Conservation (phyloP, 768 basidiomycete species). For the Suillus placidus region DNA sequence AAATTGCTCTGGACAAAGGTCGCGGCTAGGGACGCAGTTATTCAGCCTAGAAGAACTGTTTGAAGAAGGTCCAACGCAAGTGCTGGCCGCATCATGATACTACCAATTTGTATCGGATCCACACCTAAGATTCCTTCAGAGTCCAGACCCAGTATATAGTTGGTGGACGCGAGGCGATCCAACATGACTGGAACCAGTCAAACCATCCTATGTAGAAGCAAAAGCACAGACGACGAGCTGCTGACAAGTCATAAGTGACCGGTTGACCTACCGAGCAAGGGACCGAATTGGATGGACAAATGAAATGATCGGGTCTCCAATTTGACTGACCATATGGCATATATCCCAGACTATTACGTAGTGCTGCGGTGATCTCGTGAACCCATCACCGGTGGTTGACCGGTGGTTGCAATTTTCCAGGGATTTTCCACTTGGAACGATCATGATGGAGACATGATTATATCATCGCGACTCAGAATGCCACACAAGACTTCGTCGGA, state of each 20-base stretch:
- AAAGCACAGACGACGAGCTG: neutral
- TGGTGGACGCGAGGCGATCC: neutral
- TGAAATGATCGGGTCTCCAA: neutral
- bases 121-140: neutral
- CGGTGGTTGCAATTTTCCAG: neutral
- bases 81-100: neutral
- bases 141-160: neutral
- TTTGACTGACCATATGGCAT: neutral
- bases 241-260: neutral
- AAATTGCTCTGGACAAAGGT: neutral
- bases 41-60: neutral
- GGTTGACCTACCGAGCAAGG: neutral
- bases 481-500: neutral
- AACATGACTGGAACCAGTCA: neutral
- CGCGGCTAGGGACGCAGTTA: neutral
- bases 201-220: neutral
- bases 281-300: neutral
- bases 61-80: neutral
- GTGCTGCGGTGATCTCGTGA: neutral
- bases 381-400: neutral
- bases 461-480: neutral
- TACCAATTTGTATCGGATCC: neutral
- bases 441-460: neutral
- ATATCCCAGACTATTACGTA: constrained; percentile 1
- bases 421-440: neutral